Base-by-base conservation (phyloP, 371 early-diverging fungal genomes). In the Mucor indicus region DNA sequence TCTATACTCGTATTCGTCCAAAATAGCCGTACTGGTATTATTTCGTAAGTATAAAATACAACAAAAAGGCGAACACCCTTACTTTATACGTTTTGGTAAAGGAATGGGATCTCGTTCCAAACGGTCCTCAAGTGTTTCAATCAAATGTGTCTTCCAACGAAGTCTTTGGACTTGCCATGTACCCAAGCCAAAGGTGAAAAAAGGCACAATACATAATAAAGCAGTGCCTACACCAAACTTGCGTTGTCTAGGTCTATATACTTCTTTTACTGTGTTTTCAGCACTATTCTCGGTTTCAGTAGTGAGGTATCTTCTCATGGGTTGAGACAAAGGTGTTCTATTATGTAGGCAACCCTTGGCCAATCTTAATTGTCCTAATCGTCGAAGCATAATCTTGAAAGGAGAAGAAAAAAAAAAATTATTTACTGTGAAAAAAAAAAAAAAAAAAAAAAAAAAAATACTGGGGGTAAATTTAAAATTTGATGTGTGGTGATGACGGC, bases 151-250 rank as follows among this genome's bases (percentile, higher is more conserved):
- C 66, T 96, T 96, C 95, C 95, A 95, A 22, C 83, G 83, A 42
- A 95, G 76, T 15, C 96, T 78, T 53, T 93, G 86, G 1, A 89
- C 81, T 66, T 96, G 96, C 95, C 96, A 96, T 12, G 81, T 83
- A 1, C 95, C 95, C 8, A 96, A 79, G 2, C 83, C 83, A 65
- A 93, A 89, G 1, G 92, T 87, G 27, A 84, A 68, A 33, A 88
- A 71, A 0, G 96, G 96, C 27, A 94, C 72, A 0, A 83, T 57
- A 53, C 65, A 81, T 55, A 67, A 69, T 16, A 54, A 55, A 51
- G 51, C 67, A 27, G 59, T 79, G 35, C 71, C 78, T 11, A 64
- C 40, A 13, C 68, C 67, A 48, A 74, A 62, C 10, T 59, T 56
- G 4, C 59, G 54, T 27, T 64, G 32, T 39, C 56, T 63, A 23